Evolutionary conservation across 805 yeast genomes (phyloP).

Genomic region (Candida stauntonica): DNA sequence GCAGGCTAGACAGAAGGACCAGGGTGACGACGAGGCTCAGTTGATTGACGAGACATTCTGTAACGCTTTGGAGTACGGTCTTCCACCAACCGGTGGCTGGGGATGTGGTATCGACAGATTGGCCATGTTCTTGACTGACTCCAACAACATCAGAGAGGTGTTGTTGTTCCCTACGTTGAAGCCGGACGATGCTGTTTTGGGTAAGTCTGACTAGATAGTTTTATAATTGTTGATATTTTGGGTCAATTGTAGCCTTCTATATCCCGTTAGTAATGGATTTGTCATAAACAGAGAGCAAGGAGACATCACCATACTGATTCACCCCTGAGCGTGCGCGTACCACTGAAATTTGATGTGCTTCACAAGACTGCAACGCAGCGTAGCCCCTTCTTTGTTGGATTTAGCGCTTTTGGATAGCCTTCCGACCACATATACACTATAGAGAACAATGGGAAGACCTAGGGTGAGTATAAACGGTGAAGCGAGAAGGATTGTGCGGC

Average conservation of each 20-base stretch:
- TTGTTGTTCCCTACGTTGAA: conserved; percentile 97
- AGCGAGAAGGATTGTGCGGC: too few relatives aligned
- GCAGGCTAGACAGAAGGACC: conserved; percentile 97
- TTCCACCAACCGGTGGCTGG: conserved; percentile 99
- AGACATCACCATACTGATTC: too few relatives aligned
- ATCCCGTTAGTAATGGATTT: too few relatives aligned
- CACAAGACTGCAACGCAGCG: too few relatives aligned
- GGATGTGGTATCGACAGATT: conserved; percentile 98
- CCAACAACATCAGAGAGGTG: conserved; percentile 96
- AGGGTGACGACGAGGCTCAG: conserved; percentile 99
- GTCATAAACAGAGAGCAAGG: too few relatives aligned
- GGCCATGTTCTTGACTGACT: conserved; percentile 96
- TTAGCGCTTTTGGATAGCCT: too few relatives aligned
- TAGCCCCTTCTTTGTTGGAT: too few relatives aligned
- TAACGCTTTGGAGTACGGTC: conserved; percentile 95
- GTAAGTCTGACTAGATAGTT: conserved; percentile 1
- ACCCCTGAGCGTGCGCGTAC: too few relatives aligned
- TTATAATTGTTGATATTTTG: too few relatives aligned
- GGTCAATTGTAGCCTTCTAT: too few relatives aligned
- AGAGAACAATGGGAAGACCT: conserved; percentile 20
- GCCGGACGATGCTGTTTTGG: conserved; percentile 56
- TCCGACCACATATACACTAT: not conserved
- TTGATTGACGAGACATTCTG: conserved; percentile 94
- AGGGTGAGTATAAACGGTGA: conserved; percentile 25
- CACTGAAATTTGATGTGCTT: too few relatives aligned